phyloP scores from a whole-genome alignment of 371 early-diverging fungal species.

The Mortierella sp. region DNA sequence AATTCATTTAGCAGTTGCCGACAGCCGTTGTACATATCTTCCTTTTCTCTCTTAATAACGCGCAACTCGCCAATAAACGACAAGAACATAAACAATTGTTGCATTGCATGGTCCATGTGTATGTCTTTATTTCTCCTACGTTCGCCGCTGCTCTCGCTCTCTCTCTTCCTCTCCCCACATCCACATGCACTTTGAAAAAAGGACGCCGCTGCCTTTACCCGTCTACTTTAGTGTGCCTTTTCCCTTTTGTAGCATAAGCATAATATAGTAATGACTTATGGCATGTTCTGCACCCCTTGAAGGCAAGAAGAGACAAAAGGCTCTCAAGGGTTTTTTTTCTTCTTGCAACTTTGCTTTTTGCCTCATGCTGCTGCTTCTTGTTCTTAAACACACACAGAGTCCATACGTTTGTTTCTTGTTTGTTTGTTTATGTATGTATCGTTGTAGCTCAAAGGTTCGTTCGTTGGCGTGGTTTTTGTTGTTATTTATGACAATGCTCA shows the following conservation, averaged over 20 bases:
- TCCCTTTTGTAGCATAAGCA: not conserved
- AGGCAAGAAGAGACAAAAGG: not conserved
- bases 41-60: not conserved
- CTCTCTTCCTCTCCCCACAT: not conserved
- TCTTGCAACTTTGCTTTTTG: too few species aligned
- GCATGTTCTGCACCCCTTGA: not conserved
- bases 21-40: not conserved
- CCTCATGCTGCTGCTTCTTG: not conserved
- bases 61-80: not conserved
- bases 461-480: conserved; percentile 7
- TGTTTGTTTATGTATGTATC: conserved; percentile 9
- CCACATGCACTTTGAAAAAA: not conserved
- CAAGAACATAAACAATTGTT: not conserved
- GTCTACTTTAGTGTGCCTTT: conserved; percentile 13
- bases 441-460: conserved; percentile 6
- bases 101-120: not conserved
- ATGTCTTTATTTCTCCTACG: not conserved
- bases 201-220: not conserved
- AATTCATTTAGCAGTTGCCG: not conserved
- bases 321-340: conserved; percentile 1
- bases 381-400: not conserved
- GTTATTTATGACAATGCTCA: not conserved
- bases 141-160: not conserved
- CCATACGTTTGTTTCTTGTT: not conserved
- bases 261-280: not conserved